Conservation (phyloP, 345 rosid species). For the Eucalyptus paniculata region DNA sequence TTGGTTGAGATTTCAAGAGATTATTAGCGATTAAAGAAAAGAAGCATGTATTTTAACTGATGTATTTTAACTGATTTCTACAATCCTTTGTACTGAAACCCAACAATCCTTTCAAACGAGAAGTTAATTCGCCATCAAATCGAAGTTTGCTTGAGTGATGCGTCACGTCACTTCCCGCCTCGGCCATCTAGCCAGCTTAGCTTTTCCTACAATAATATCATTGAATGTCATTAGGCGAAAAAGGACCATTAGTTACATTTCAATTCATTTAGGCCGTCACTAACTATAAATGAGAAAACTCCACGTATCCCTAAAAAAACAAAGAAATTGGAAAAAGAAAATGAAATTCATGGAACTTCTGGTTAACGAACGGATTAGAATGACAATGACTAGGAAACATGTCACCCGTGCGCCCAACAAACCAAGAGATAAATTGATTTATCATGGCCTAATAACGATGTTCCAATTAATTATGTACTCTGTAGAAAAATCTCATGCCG, state of each 20-base stretch:
- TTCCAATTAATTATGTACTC: background rate
- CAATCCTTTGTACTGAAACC: background rate
- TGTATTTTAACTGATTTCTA: background rate
- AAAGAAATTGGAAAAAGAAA: background rate
- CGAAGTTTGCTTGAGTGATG: background rate
- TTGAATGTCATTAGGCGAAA: background rate
- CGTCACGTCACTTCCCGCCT: background rate
- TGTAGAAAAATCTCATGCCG: background rate
- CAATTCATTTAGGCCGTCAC: background rate
- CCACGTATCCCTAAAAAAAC: background rate
- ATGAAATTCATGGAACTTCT: background rate
- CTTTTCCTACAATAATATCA: background rate
- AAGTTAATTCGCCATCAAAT: background rate
- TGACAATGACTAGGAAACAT: background rate
- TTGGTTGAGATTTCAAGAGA: too few species aligned
- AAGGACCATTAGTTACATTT: background rate
- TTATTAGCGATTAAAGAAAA: too few species aligned
- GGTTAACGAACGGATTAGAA: background rate
- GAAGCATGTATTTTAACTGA: too few species aligned
- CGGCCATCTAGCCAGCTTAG: background rate
- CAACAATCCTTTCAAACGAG: background rate
- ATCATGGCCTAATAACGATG: background rate
- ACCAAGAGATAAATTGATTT: background rate
- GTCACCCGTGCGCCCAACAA: background rate
- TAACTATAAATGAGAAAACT: background rate